These are phyloP conservation scores for Cytospora mali DNA, from an alignment of 2,329 filamentous ascomycete genomes.

Conservation along the genomic window DNA sequence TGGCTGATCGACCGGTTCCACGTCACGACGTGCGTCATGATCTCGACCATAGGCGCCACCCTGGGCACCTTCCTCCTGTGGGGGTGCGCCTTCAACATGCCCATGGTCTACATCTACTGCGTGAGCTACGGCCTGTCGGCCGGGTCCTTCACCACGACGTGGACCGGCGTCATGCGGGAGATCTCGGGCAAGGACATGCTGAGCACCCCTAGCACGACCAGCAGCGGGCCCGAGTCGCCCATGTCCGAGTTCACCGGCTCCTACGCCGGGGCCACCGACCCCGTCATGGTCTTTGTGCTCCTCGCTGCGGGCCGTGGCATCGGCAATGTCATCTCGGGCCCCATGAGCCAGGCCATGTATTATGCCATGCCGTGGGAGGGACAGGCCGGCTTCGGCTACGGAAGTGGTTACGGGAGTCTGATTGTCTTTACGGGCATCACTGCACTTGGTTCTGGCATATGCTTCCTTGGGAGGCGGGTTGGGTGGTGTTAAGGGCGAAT, in stretches of 20 bases:
- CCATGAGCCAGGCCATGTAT: conserved; percentile 57
- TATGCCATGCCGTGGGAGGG: conserved; percentile 48
- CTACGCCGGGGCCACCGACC: conserved; percentile 40
- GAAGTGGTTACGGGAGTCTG: conserved; percentile 54
- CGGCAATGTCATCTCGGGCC: conserved; percentile 61
- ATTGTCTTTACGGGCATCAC: conserved; percentile 61
- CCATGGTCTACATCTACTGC: conserved; percentile 61
- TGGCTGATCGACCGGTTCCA: conserved; percentile 57
- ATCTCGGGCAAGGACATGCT: conserved; percentile 34
- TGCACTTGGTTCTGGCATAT: conserved; percentile 50
- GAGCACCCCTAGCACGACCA: conserved; percentile 19
- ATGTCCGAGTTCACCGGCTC: conserved; percentile 14
- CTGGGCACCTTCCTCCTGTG: conserved; percentile 62
- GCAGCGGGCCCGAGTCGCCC: conserved; percentile 27
- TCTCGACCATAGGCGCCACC: conserved; percentile 60
- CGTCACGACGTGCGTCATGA: conserved; percentile 56
- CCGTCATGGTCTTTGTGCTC: conserved; percentile 60
- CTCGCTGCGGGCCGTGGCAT: conserved; percentile 62
- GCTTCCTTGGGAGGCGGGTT: conserved; percentile 45
- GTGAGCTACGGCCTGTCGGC: conserved; percentile 67
- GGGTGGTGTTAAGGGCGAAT: conserved; percentile 37
- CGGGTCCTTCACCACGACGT: conserved; percentile 64
- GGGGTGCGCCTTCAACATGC: conserved; percentile 58
- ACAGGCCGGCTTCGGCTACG: conserved; percentile 46
- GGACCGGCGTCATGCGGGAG: conserved; percentile 59